Evolutionary conservation across 2,329 filamentous ascomycete genomes (phyloP).

Genomic region (Sphaerulina vaccinii): DNA sequence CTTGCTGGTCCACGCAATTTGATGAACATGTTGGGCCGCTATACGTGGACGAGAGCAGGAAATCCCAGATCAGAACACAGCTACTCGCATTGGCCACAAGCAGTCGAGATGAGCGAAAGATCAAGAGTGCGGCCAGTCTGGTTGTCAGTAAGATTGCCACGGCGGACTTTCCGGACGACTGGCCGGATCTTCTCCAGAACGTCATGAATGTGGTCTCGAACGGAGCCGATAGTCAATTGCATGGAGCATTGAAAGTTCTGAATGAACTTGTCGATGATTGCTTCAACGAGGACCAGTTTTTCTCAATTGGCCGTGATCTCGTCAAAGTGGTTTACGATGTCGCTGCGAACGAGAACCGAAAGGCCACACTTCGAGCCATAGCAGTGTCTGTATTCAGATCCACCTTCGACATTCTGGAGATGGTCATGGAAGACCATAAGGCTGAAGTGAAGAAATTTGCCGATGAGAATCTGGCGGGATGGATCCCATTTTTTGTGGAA

Average conservation of each 20-base stretch:
- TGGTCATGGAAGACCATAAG: constrained; percentile 92
- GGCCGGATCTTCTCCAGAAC: constrained; percentile 82
- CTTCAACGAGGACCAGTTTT: constrained; percentile 92
- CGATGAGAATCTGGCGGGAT: constrained; percentile 73
- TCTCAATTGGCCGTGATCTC: constrained; percentile 80
- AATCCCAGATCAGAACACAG: constrained; percentile 68
- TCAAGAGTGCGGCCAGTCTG: constrained; percentile 84
- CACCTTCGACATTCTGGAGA: constrained; percentile 93
- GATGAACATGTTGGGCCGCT: constrained; percentile 68
- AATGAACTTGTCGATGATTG: constrained; percentile 89
- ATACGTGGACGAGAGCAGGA: constrained; percentile 67
- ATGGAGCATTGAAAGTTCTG: constrained; percentile 85
- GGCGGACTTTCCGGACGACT: constrained; percentile 89
- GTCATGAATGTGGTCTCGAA: constrained; percentile 74
- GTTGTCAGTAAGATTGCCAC: constrained; percentile 92
- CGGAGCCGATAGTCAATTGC: constrained; percentile 75
- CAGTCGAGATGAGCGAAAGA: constrained; percentile 73
- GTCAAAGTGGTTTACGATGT: constrained; percentile 81
- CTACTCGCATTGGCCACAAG: constrained; percentile 76
- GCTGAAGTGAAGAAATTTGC: constrained; percentile 84
- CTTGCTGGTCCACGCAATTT: constrained; percentile 76
- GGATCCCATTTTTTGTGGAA: constrained; percentile 85
- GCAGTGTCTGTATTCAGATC: constrained; percentile 86
- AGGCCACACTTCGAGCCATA: constrained; percentile 71
- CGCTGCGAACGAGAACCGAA: constrained; percentile 71